Evolutionary conservation across 768 basidiomycete genomes (phyloP).

Genomic region (Hortiboletus campestris): DNA sequence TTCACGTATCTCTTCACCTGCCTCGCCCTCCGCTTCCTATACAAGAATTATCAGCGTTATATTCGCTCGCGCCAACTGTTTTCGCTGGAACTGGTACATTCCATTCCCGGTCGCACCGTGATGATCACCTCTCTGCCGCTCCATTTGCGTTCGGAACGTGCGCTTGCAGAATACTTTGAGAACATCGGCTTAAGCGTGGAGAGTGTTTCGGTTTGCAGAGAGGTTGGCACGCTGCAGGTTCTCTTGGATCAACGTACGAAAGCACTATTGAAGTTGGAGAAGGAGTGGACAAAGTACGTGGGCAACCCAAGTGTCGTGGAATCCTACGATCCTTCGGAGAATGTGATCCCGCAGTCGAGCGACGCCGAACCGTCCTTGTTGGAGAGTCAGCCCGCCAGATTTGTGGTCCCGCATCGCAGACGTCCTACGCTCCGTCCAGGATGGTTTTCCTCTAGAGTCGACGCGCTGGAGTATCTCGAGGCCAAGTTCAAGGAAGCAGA

Average conservation of each 20-base stretch:
- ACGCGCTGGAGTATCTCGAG: slow-evolving; percentile 88
- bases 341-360: slow-evolving; percentile 43
- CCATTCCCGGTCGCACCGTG: slow-evolving; percentile 90
- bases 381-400: slow-evolving; percentile 51
- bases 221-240: slow-evolving; percentile 68
- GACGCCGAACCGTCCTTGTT: slow-evolving; percentile 52
- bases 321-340: slow-evolving; percentile 71
- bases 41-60: slow-evolving; percentile 87
- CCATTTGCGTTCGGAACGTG: slow-evolving; percentile 82
- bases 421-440: slow-evolving; percentile 74
- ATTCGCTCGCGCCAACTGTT: slow-evolving; percentile 90
- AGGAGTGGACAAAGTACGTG: slow-evolving; percentile 86
- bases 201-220: slow-evolving; percentile 85
- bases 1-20: slow-evolving; percentile 95
- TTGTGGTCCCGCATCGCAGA: slow-evolving; percentile 71
- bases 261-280: slow-evolving; percentile 78
- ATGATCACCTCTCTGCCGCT: slow-evolving; percentile 80
- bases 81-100: slow-evolving; percentile 91
- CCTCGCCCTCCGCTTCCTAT: slow-evolving; percentile 81
- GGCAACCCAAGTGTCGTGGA: slow-evolving; percentile 90
- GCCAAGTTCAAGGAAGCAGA: slow-evolving; percentile 77
- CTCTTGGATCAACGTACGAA: slow-evolving; percentile 77
- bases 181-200: slow-evolving; percentile 84
- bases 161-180: slow-evolving; percentile 93
- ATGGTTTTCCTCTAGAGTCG: slow-evolving; percentile 77